Conservation (phyloP, 768 basidiomycete species). For the Russula compacta region DNA sequence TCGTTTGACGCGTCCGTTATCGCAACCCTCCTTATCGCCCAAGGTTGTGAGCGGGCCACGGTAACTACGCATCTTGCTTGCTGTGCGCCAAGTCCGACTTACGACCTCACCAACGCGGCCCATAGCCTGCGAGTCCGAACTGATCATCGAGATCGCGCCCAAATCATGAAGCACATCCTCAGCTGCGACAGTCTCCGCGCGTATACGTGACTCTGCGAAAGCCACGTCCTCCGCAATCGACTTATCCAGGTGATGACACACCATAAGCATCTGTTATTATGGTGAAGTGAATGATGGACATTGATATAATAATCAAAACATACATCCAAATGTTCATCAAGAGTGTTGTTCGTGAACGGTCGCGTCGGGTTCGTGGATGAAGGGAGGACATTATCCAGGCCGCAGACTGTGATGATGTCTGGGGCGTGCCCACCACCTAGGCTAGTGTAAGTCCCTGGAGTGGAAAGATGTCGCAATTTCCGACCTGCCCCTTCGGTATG, state of each 20-base stretch:
- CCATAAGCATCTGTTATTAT: slow-evolving; percentile 85
- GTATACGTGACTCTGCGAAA: slow-evolving; percentile 95
- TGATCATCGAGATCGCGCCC: slow-evolving; percentile 95
- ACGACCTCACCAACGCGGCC: slow-evolving; percentile 94
- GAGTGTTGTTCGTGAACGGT: slow-evolving; percentile 82
- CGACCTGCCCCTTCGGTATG: slow-evolving; percentile 91
- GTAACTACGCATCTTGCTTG: slow-evolving; percentile 83
- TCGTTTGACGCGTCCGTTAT: slow-evolving; percentile 89
- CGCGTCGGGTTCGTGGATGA: slow-evolving; percentile 97
- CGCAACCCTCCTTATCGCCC: slow-evolving; percentile 60
- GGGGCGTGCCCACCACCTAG: slow-evolving; percentile 92
- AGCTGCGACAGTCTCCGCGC: slow-evolving; percentile 93
- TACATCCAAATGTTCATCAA: slow-evolving; percentile 96
- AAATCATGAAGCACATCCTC: slow-evolving; percentile 91
- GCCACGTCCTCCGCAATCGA: slow-evolving; percentile 88
- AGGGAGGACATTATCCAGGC: slow-evolving; percentile 80
- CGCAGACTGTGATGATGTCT: slow-evolving; percentile 97
- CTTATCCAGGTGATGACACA: slow-evolving; percentile 94
- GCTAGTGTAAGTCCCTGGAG: not conserved
- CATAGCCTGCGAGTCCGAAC: slow-evolving; percentile 97
- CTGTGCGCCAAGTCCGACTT: slow-evolving; percentile 91
- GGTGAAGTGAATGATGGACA: slow-evolving; percentile 5
- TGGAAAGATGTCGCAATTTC: not conserved
- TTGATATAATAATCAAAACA: slow-evolving; percentile 23
- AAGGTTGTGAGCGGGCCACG: slow-evolving; percentile 62